Conservation (phyloP, 2,329 filamentous ascomycete species). For the Rosellinia necatrix region DNA sequence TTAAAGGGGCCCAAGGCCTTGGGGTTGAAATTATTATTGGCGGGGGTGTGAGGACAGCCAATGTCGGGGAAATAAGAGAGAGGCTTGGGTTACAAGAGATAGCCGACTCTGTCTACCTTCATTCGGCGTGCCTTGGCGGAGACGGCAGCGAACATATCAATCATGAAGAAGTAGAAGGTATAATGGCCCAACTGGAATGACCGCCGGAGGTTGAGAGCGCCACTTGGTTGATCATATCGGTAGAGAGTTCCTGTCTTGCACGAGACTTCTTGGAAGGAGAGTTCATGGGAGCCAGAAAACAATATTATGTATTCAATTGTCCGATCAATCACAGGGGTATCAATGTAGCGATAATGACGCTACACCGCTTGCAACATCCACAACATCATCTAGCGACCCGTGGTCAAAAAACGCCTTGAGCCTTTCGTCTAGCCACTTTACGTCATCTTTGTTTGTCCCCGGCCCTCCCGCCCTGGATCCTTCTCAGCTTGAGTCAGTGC, state of each 20-base stretch:
- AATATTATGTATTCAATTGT: too few species aligned
- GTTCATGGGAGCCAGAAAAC: too few species aligned
- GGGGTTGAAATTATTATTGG: slow-evolving; percentile 56
- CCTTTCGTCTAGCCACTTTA: slow-evolving; percentile 71
- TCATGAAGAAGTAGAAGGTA: slow-evolving; percentile 36
- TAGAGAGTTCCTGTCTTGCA: not conserved
- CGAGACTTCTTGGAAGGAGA: too few species aligned
- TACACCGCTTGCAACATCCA: slow-evolving; percentile 2
- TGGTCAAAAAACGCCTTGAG: slow-evolving; percentile 52
- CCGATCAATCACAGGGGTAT: not conserved
- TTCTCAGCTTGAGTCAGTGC: not conserved
- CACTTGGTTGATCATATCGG: not conserved
- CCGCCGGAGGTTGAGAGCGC: not conserved
- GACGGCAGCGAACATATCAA: slow-evolving; percentile 33
- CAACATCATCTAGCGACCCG: slow-evolving; percentile 10
- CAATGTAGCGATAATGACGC: slow-evolving; percentile 4
- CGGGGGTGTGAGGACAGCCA: slow-evolving; percentile 54
- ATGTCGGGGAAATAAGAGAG: slow-evolving; percentile 40
- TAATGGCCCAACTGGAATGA: slow-evolving; percentile 29
- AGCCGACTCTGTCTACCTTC: slow-evolving; percentile 46
- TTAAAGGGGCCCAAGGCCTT: slow-evolving; percentile 31
- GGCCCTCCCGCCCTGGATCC: slow-evolving; percentile 65
- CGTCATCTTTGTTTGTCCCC: slow-evolving; percentile 71
- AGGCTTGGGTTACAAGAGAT: slow-evolving; percentile 35
- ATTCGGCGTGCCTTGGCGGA: slow-evolving; percentile 50